A percentile compares a stretch with the other conserved stretches of the same genome.
phyloP scores from a whole-genome alignment of 257 asterid genomes.

The Nicotiana undulata region DNA sequence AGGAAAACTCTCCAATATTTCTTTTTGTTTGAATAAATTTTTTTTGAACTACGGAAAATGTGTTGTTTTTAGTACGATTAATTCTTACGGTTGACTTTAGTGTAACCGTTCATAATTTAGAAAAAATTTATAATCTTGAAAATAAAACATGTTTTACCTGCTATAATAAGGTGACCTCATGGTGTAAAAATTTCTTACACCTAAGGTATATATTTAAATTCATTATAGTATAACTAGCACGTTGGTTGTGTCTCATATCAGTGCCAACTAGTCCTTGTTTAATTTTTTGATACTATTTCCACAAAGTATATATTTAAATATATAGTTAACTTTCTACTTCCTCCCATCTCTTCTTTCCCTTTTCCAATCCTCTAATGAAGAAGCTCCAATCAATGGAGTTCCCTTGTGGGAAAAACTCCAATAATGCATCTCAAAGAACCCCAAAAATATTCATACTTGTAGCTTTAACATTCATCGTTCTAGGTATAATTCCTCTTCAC shows the following conservation, averaged over 20 bases:
- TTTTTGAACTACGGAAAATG: no score
- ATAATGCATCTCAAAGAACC: background rate
- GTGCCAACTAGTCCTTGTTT: slow-evolving; percentile 5
- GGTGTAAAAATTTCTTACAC: no score
- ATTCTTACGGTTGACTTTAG: no score
- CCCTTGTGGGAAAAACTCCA: background rate
- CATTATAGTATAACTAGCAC: background rate
- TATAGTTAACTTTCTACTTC: background rate
- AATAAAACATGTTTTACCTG: no score
- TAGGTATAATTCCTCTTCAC: slow-evolving; percentile 2
- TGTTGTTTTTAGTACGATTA: no score
- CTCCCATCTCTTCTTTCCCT: slow-evolving; percentile 1
- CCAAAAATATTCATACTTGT: background rate
- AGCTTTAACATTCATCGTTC: background rate
- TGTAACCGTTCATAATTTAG: no score
- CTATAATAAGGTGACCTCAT: no score
- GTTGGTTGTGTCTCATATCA: background rate
- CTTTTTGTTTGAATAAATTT: no score
- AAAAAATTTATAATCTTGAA: no score
- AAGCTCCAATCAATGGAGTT: background rate
- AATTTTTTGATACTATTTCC: background rate
- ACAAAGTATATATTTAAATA: background rate
- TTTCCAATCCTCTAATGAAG: background rate
- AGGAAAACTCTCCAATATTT: no score
- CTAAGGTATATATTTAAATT: no score